Conservation (phyloP, 495 filamentous ascomycete species). For the Acidomyces sp. region DNA sequence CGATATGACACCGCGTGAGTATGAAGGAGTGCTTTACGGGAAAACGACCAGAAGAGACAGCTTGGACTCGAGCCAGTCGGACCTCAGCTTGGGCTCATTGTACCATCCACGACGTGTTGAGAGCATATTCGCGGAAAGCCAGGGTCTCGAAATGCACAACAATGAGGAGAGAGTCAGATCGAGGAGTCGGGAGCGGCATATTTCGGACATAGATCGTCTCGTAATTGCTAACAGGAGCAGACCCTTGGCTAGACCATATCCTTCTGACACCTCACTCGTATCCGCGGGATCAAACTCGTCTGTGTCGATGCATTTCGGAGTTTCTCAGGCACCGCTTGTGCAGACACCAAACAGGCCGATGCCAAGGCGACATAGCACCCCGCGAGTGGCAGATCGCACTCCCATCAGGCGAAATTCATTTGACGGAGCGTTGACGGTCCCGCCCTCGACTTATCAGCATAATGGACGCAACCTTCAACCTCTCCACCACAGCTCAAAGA, state of each 20-base stretch:
- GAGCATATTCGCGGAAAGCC: conserved; percentile 53
- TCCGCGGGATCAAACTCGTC: conserved; percentile 4
- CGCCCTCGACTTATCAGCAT: background rate
- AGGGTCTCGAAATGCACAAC: too few relatives aligned
- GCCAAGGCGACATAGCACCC: background rate
- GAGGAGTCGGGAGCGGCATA: too few relatives aligned
- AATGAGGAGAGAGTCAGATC: too few relatives aligned
- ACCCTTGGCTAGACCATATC: too few relatives aligned
- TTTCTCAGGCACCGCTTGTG: background rate
- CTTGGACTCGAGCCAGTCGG: conserved; percentile 52
- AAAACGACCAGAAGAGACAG: conserved; percentile 38
- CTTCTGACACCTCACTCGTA: too few relatives aligned
- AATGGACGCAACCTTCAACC: background rate
- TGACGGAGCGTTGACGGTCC: background rate
- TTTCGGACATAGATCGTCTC: too few relatives aligned
- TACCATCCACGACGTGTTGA: conserved; percentile 68
- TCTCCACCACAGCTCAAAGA: conserved; percentile 1
- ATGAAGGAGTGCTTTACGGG: background rate
- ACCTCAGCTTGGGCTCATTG: conserved; percentile 48
- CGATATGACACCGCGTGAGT: conserved; percentile 28
- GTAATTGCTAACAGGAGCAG: too few relatives aligned
- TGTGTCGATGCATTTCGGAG: conserved; percentile 9
- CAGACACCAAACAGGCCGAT: background rate
- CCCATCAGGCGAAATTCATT: background rate
- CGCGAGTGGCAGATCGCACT: background rate